Evolutionary conservation across 371 early-diverging fungal species (phyloP), one percentile per base, ranked within the genome.

Genomic region (Rhizomucor pusillus): DNA sequence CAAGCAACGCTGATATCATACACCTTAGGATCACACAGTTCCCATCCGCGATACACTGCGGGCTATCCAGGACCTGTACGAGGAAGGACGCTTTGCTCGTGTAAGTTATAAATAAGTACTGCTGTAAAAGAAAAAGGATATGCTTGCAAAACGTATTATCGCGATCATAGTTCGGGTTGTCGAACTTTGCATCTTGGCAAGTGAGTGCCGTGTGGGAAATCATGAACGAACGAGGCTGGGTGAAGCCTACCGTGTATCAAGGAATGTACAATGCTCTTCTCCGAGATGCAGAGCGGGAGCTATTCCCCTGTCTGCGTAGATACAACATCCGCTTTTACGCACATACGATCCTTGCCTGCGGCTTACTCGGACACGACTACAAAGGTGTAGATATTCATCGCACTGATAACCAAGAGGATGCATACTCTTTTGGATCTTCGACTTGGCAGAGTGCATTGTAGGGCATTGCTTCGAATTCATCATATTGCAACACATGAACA

Each of bases 301-400:
- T 88, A n/a, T 69, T 88, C 47, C 80, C 84, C 13, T 83, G 82
- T 46, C 50, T 87, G 47, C 64, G 73, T 0, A 70, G 74, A n/a
- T 68, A 84, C 34, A 65, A 69, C 11, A 81, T 87, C 56, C 50
- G 49, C 13, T 75, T 72, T 41, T 62, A 77, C 63, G 84, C 83
- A 0, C 85, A 83, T 66, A 87, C 84, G 58, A 85, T 85, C 0
- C 62, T 84, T 11, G 75, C 77, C 25, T 85, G 88, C 35, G 88
- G 88, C 16, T 47, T 84, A 7, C 59, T 82, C n/a, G n/a, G n/a
- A n/a, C n/a, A n/a, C n/a, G n/a, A n/a, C n/a, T n/a, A n/a, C n/a
- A n/a, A n/a, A n/a, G n/a, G n/a, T n/a, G n/a, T n/a, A n/a, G n/a
- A n/a, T n/a, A n/a, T n/a, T n/a, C n/a, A n/a, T n/a, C n/a, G n/a